Evolutionary conservation across 164 flowering plant species (phyloP), one percentile per base, ranked within the genome.

Genomic region (Taxillus chinensis): DNA sequence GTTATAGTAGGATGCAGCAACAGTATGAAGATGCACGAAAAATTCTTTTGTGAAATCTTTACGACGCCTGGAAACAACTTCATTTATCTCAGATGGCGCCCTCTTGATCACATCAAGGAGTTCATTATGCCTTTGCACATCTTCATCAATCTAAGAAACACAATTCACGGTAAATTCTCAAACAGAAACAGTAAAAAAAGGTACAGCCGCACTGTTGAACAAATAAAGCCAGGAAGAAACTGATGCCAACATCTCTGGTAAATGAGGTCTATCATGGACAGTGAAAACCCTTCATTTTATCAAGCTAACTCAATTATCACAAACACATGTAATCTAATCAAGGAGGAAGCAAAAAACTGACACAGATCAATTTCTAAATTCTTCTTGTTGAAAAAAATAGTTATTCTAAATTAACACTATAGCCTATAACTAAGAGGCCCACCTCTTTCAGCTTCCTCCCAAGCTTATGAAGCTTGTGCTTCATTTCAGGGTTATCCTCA

Each of bases 11-110:
- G 99, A 91, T 68, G 82, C 75, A 53, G 90, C 87, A 8, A 95
- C 89, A 39, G 83, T 78, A 60, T 78, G 76, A 75, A 95, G 76
- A 75, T 95, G 99, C 62, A 68, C 76, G 71, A 95, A 95, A 65
- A 95, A 95, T 62, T 95, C 97, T 61, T 79, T 76, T 0, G 99
- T 95, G 60, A 95, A 95, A 75, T 95, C 97, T 71, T 89, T 91
- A 5, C 95, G 92, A 11, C 92, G 83, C 73, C 75, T 80, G 39
- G 89, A 72, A 68, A 95, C 86, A 71, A 95, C 61, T 60, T 73
- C 85, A 68, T 59, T 74, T 5, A 89, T 68, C 54, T 83, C 87
- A 58, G 86, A 71, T 63, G 81, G 74, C 11, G 79, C 64, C 13
- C 52, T 72, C 65, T 61, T 81, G 17, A 91, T 64, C 59, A 75